Conservation (phyloP, 768 basidiomycete species). For the Amanita jacksonii region DNA sequence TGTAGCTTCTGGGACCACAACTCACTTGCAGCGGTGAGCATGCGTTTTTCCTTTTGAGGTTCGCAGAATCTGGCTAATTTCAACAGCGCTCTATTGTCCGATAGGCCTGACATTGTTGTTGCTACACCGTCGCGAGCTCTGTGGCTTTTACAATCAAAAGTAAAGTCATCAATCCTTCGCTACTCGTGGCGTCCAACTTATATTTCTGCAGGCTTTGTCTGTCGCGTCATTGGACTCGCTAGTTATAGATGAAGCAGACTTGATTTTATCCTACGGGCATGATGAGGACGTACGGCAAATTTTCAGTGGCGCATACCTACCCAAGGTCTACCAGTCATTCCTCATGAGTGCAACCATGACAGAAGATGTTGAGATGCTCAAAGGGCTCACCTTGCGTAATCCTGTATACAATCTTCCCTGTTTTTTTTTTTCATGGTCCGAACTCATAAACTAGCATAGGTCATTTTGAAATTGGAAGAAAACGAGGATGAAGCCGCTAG, state of each 20-base stretch:
- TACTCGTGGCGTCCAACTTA: not conserved
- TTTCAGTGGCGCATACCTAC: conserved; percentile 60
- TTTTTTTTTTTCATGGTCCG: not conserved
- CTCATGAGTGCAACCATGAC: conserved; percentile 98
- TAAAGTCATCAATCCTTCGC: conserved; percentile 5
- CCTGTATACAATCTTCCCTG: conserved; percentile 44
- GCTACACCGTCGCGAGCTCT: conserved; percentile 30
- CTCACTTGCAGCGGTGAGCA: conserved; percentile 64
- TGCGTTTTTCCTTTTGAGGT: not conserved
- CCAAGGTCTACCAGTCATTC: conserved; percentile 82
- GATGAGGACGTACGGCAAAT: conserved; percentile 77
- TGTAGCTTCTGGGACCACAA: conserved; percentile 59
- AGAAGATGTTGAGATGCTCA: conserved; percentile 86
- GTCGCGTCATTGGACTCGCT: conserved; percentile 68
- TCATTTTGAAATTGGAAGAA: conserved; percentile 80
- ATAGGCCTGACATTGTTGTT: conserved; percentile 31
- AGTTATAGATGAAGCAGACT: conserved; percentile 95
- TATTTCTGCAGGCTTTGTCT: conserved; percentile 42
- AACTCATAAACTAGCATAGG: conserved; percentile 31
- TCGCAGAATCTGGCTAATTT: not conserved
- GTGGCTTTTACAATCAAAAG: conserved; percentile 26
- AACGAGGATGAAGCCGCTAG: conserved; percentile 73
- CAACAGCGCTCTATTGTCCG: conserved; percentile 27
- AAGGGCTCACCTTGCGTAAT: conserved; percentile 78
- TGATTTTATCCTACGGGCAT: conserved; percentile 94